phyloP scores from a whole-genome alignment of 805 yeast genomes.

The Candida michaelii region DNA sequence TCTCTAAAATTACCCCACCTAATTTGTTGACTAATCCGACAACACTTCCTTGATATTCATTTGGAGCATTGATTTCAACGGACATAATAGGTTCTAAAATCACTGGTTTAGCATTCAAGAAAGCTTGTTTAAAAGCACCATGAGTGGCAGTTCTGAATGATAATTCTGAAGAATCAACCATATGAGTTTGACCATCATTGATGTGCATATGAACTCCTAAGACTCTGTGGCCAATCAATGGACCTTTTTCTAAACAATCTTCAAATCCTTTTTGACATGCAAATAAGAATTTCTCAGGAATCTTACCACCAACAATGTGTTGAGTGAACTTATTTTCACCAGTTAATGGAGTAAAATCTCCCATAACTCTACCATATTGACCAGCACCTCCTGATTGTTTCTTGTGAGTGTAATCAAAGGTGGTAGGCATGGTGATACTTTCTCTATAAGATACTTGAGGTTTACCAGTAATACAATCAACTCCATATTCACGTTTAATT shows the following conservation, averaged over 20 bases:
- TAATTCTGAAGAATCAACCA: constrained; percentile 94
- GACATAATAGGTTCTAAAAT: constrained; percentile 96
- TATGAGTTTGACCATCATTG: constrained; percentile 96
- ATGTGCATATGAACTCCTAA: constrained; percentile 90
- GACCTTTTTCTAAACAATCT: constrained; percentile 94
- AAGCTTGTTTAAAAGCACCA: constrained; percentile 90
- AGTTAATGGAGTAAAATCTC: constrained; percentile 65
- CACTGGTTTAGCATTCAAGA: constrained; percentile 78
- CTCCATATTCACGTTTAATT: constrained; percentile 95
- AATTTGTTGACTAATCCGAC: constrained; percentile 90
- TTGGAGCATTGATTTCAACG: constrained; percentile 90
- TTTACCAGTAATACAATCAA: constrained; percentile 91
- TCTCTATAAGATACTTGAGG: constrained; percentile 99
- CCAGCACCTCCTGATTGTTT: constrained; percentile 99
- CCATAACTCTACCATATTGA: constrained; percentile 96
- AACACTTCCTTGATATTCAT: constrained; percentile 91
- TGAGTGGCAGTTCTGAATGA: constrained; percentile 92
- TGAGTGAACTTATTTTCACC: constrained; percentile 77
- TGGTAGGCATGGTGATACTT: constrained; percentile 69
- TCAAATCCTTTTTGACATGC: constrained; percentile 97
- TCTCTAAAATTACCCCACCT: constrained; percentile 89
- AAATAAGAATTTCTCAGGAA: constrained; percentile 88
- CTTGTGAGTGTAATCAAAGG: constrained; percentile 93
- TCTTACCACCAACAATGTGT: constrained; percentile 93
- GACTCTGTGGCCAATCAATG: constrained; percentile 91